Conservation (phyloP, 805 yeast species). For the Barnettozyma sp. region DNA sequence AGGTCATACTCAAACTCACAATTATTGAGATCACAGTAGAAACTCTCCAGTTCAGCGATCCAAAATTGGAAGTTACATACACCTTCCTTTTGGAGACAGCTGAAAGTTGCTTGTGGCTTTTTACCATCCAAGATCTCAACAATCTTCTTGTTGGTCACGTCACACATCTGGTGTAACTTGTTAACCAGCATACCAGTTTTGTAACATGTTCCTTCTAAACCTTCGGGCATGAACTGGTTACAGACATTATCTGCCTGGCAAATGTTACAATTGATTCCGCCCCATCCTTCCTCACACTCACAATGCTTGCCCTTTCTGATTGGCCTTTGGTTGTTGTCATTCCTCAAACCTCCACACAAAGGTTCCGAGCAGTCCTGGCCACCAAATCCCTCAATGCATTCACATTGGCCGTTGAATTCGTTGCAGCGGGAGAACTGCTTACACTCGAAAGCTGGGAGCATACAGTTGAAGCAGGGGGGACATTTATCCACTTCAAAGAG, state of each 20-base stretch:
- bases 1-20: constrained; percentile 68
- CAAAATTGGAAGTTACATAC: constrained; percentile 90
- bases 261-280: constrained; percentile 88
- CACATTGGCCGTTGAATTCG: constrained; percentile 83
- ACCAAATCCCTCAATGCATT: constrained; percentile 88
- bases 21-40: constrained; percentile 74
- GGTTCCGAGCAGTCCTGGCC: constrained; percentile 91
- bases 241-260: constrained; percentile 72
- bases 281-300: constrained; percentile 81
- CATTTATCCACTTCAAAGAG: constrained; percentile 35
- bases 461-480: constrained; percentile 94
- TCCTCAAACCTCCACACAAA: constrained; percentile 71
- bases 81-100: constrained; percentile 63
- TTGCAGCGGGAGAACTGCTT: constrained; percentile 88
- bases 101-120: constrained; percentile 86
- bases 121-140: constrained; percentile 71
- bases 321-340: constrained; percentile 58
- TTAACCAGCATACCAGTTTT: constrained; percentile 77
- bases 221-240: constrained; percentile 82
- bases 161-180: constrained; percentile 83
- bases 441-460: constrained; percentile 84
- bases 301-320: constrained; percentile 47
- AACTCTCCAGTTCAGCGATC: constrained; percentile 87
- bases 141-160: constrained; percentile 86
- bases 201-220: constrained; percentile 82